Evolutionary conservation across 306 rosid genomes (phyloP).

Genomic region (Vigna angularis): DNA sequence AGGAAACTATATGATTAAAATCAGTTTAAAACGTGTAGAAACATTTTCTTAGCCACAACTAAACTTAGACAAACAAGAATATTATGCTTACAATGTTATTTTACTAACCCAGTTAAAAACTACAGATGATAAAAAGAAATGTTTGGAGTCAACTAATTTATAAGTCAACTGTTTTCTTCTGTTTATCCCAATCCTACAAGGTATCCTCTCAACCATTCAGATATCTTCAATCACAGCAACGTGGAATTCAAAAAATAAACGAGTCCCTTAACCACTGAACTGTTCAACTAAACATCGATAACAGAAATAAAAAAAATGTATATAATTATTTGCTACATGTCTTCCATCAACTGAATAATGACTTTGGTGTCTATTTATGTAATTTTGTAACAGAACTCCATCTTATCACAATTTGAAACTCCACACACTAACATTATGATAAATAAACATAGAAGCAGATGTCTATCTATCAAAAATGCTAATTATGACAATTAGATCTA

Average conservation of each 20-base stretch:
- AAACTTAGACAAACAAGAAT: constrained; percentile 3
- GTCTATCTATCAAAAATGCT: background rate
- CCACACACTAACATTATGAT: background rate
- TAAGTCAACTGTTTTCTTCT: background rate
- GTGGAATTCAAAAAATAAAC: background rate
- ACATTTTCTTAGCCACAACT: background rate
- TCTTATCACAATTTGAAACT: constrained; percentile 14
- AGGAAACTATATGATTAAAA: background rate
- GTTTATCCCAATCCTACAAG: background rate
- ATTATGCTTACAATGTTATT: background rate
- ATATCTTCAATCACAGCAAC: background rate
- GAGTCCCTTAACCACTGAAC: background rate
- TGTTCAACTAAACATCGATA: background rate
- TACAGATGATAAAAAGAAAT: background rate
- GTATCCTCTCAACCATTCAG: background rate
- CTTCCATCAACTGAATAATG: constrained; percentile 2
- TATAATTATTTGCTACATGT: background rate
- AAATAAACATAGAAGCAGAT: constrained; percentile 4
- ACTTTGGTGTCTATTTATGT: background rate
- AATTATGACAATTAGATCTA: constrained; percentile 39
- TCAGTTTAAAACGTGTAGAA: background rate
- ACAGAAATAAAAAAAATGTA: background rate
- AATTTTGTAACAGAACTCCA: background rate
- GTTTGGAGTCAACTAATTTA: background rate
- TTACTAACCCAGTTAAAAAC: background rate